Base-by-base conservation (phyloP, 2,329 filamentous ascomycete species). In the Stromatinia cepivora region DNA sequence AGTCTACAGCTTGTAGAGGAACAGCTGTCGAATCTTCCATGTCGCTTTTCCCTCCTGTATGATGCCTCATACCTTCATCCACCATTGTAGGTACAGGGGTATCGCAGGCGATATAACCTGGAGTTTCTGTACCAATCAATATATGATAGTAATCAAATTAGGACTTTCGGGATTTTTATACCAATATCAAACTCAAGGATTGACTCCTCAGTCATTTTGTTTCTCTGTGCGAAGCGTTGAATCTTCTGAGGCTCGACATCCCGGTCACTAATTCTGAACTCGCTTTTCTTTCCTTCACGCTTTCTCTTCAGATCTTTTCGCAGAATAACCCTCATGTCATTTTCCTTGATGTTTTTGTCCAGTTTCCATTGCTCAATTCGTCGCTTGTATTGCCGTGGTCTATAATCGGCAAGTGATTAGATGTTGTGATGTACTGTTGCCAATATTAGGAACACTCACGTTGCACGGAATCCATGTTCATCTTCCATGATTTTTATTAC, bases 211-310 rank as follows among this genome's bases (percentile, higher is more conserved):
- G 54, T 57, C 0, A 25, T 11, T 57, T 57, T 57, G 3, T 57
- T n/a, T n/a, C 54, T 57, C 54, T 57, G 54, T 31, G 54, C 34
- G 22, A 57, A 57, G 31, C 54, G 54, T 57, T 39, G 31, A 39
- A 57, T 57, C 22, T 57, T 57, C 6, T 57, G 34, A 15, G 31
- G 31, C 7, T 39, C 54, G 34, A 57, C 3, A 36, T 57, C 54
- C 20, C 54, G 54, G 54, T 31, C 54, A 57, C 22, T 39, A 4
- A 57, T 57, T 1, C 34, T 22, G 11, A 57, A 57, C 34, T 57
- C 54, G 54, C 54, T 57, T 3, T 13, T n/a, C 34, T 57, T 39
- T n/a, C 54, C 54, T 36, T 57, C 54, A 4, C 22, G 54, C 34
- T 39, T 39, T 8, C 54, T 57, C 34, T 57, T 57, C 20, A 39